Evolutionary conservation across 2,329 filamentous ascomycete species (phyloP).

Genomic region (Rhinocladiella mackenziei): DNA sequence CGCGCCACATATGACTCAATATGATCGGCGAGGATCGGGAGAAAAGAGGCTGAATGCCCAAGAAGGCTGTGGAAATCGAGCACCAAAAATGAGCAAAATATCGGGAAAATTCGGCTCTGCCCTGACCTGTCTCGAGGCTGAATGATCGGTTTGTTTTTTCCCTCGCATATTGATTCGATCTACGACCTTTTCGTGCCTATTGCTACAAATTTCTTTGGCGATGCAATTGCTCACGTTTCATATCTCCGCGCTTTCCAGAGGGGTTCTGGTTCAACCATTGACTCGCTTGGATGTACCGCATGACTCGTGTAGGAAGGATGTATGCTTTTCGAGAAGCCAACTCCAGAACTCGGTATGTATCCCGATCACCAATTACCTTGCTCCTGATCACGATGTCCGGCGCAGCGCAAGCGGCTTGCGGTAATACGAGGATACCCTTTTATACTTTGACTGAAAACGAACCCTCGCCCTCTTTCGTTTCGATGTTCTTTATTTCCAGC

Average conservation of each 20-base stretch:
- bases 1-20: constrained; percentile 6
- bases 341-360: background rate
- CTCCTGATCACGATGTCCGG: too few species aligned
- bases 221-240: background rate
- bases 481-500: constrained; percentile 65
- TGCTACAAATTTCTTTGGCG: constrained; percentile 1
- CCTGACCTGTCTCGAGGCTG: constrained; percentile 4
- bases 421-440: too few species aligned
- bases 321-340: background rate
- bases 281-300: background rate
- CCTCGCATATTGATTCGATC: background rate
- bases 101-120: constrained; percentile 4
- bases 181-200: background rate
- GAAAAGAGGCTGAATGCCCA: constrained; percentile 8
- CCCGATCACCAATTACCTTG: constrained; percentile 1
- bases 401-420: too few species aligned
- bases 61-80: constrained; percentile 8
- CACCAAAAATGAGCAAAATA: background rate
- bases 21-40: constrained; percentile 3
- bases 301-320: background rate
- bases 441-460: too few species aligned
- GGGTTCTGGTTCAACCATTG: background rate
- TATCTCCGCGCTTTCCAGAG: background rate
- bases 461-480: constrained; percentile 60
- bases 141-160: background rate